These are phyloP conservation scores for Alternaria novae-zelandiae DNA, from an alignment of 2,329 filamentous ascomycete genomes.

Conservation along the genomic window DNA sequence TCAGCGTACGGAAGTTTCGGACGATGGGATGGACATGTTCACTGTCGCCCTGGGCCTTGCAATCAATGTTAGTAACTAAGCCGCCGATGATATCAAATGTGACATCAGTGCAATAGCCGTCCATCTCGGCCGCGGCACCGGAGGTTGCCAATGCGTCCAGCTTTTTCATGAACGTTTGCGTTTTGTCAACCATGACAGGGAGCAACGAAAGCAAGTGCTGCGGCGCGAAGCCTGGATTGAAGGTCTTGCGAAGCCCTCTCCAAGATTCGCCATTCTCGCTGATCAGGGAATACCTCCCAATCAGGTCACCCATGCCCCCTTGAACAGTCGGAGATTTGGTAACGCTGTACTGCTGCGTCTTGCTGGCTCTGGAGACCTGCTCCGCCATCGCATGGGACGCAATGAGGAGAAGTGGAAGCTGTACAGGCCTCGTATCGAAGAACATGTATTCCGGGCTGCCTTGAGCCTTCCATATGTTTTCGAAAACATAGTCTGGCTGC, in stretches of 20 bases:
- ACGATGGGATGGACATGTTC: constrained; percentile 33
- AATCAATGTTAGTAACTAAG: constrained; percentile 38
- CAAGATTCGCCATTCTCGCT: constrained; percentile 37
- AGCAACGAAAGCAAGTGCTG: constrained; percentile 45
- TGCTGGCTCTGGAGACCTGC: constrained; percentile 38
- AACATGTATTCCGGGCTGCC: constrained; percentile 37
- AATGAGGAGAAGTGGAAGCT: constrained; percentile 32
- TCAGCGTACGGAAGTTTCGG: constrained; percentile 28
- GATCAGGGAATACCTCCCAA: constrained; percentile 41
- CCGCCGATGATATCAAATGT: constrained; percentile 48
- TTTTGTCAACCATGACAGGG: constrained; percentile 45
- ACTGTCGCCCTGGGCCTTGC: constrained; percentile 34
- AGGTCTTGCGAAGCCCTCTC: constrained; percentile 45
- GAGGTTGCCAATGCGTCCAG: constrained; percentile 36
- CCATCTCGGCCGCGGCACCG: constrained; percentile 34
- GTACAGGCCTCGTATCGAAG: constrained; percentile 41
- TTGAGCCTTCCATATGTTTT: constrained; percentile 33
- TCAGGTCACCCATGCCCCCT: constrained; percentile 18
- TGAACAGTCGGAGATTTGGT: constrained; percentile 45
- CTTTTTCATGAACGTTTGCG: constrained; percentile 39
- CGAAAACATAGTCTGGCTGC: constrained; percentile 42
- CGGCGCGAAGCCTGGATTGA: constrained; percentile 48
- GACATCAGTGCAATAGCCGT: constrained; percentile 38
- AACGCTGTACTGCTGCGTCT: constrained; percentile 38
- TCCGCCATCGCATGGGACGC: constrained; percentile 44